Evolutionary conservation across 305 asterid species (phyloP).

Genomic region (Fraxinus baroniana): DNA sequence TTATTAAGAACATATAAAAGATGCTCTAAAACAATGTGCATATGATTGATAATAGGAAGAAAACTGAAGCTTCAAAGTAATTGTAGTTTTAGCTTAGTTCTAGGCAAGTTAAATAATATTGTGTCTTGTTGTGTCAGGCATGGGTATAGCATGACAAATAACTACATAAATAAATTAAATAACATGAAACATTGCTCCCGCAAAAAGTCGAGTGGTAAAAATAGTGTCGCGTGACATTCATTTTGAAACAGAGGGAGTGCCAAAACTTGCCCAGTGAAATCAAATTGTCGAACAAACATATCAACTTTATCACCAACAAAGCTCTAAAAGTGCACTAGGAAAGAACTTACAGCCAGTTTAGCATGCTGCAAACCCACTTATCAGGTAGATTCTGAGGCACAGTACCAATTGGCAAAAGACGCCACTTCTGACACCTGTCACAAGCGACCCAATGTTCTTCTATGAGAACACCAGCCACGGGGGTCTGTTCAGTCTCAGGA

Average conservation of each 20-base stretch:
- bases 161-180: conserved; percentile 2
- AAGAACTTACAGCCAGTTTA: conserved; percentile 87
- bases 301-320: background rate
- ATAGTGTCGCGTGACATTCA: background rate
- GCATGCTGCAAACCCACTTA: conserved; percentile 85
- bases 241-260: conserved; percentile 7
- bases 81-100: conserved; percentile 1
- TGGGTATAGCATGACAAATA: background rate
- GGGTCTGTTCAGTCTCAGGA: conserved; percentile 39
- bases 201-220: conserved; percentile 7
- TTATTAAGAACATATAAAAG: background rate
- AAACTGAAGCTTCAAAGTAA: background rate
- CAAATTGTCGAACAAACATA: background rate
- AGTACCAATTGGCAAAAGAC: conserved; percentile 71
- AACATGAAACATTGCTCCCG: background rate
- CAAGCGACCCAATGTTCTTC: conserved; percentile 80
- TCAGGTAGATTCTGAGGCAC: conserved; percentile 60
- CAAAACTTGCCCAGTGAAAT: conserved; percentile 13
- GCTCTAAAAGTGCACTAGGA: conserved; percentile 20
- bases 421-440: conserved; percentile 77
- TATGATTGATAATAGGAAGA: background rate
- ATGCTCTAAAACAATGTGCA: conserved; percentile 3
- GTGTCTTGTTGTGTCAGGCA: background rate
- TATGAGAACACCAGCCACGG: conserved; percentile 44
- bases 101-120: background rate